Evolutionary conservation across 768 basidiomycete species (phyloP).

Genomic region (Leccinum ochraceum): DNA sequence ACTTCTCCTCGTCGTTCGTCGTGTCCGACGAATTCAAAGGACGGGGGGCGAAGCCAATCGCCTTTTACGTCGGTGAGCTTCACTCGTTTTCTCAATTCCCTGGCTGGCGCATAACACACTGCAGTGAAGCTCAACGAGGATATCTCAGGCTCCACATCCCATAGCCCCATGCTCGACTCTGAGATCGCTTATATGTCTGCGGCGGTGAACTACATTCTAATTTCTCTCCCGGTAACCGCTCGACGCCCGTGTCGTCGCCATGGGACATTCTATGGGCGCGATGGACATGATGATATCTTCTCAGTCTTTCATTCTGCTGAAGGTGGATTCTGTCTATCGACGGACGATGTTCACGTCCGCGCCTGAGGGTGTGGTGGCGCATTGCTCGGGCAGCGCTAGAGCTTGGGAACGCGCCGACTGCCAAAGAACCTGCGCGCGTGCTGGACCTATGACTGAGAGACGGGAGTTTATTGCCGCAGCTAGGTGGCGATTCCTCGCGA

Average conservation of each 20-base stretch:
- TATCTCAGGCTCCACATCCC: constrained; percentile 62
- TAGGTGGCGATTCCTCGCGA: constrained; percentile 11
- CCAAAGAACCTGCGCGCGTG: constrained; percentile 30
- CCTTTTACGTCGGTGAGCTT: constrained; percentile 83
- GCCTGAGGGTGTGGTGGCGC: constrained; percentile 84
- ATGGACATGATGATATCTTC: no score
- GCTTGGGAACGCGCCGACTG: constrained; percentile 40
- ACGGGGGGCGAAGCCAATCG: constrained; percentile 54
- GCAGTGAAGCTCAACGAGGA: constrained; percentile 82
- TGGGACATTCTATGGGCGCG: constrained; percentile 91
- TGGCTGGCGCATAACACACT: background rate
- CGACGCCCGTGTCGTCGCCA: constrained; percentile 64
- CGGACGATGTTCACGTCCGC: constrained; percentile 81
- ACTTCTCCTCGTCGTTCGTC: constrained; percentile 58
- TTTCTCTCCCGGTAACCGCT: constrained; percentile 64
- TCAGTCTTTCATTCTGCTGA: constrained; percentile 43
- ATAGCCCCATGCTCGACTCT: constrained; percentile 82
- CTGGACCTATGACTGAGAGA: constrained; percentile 73
- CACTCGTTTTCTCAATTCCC: background rate
- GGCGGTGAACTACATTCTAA: constrained; percentile 74
- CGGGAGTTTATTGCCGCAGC: constrained; percentile 51
- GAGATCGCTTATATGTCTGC: constrained; percentile 74
- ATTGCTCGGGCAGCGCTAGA: constrained; percentile 81
- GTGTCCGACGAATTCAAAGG: constrained; percentile 54
- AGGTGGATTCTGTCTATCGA: constrained; percentile 37